phyloP scores from a whole-genome alignment of 345 rosid species.

The Pistacia atlantica region DNA sequence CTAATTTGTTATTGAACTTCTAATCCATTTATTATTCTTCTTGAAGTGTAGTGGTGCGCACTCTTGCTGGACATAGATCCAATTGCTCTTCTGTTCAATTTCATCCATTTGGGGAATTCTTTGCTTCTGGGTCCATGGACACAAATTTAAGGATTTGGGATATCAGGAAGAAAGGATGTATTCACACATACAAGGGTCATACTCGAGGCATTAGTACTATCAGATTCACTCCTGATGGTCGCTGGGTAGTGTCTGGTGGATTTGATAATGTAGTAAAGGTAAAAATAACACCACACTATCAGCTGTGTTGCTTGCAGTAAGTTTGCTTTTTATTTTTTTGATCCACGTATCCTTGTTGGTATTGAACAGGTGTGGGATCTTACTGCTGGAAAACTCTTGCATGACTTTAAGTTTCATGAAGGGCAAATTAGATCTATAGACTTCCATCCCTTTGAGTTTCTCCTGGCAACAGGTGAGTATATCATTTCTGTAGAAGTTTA shows the following conservation, averaged over 20 bases:
- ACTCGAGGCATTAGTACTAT: constrained; percentile 76
- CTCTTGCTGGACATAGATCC: constrained; percentile 95
- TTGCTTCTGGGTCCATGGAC: constrained; percentile 92
- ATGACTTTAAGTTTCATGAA: constrained; percentile 94
- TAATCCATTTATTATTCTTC: constrained; percentile 54
- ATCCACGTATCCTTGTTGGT: constrained; percentile 4
- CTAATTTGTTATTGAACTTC: constrained; percentile 21
- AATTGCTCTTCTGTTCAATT: constrained; percentile 88
- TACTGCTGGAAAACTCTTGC: constrained; percentile 97
- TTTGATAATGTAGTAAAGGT: constrained; percentile 91
- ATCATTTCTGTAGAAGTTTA: constrained; percentile 10
- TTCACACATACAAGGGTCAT: constrained; percentile 95
- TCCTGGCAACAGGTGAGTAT: constrained; percentile 83
- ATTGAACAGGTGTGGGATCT: constrained; percentile 79
- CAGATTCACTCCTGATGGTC: constrained; percentile 96
- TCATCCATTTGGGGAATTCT: constrained; percentile 98
- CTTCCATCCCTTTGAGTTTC: constrained; percentile 98
- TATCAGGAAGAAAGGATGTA: constrained; percentile 91
- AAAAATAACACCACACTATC: constrained; percentile 18
- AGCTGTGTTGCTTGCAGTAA: not conserved
- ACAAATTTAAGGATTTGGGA: constrained; percentile 89
- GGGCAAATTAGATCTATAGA: constrained; percentile 79
- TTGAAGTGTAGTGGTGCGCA: constrained; percentile 99
- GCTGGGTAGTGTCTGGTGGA: constrained; percentile 99
- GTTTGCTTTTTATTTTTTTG: not conserved